Percentiles rank a stretch among this genome's conserved stretches.
These are phyloP conservation scores for Hordeum pubiflorum DNA, from an alignment of 202 grass and related monocot species.

Conservation along the genomic window DNA sequence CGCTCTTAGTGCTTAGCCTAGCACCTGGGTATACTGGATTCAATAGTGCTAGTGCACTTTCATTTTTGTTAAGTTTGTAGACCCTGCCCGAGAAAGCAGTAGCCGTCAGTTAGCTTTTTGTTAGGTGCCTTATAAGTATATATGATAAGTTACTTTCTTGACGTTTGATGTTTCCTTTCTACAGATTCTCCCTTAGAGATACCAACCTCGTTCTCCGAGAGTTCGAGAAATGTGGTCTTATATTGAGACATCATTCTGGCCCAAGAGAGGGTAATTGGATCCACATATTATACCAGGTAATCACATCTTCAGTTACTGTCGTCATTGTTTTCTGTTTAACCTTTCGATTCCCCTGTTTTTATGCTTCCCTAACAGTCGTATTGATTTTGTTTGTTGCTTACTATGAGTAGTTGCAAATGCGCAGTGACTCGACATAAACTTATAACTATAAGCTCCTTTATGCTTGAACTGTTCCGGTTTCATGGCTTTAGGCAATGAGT, in stretches of 20 bases:
- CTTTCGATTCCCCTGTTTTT: background rate
- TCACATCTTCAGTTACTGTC: background rate
- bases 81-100: background rate
- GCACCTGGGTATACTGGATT: background rate
- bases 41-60: background rate
- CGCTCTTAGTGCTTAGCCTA: background rate
- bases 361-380: background rate
- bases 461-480: background rate
- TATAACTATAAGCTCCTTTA: background rate
- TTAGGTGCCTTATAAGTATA: background rate
- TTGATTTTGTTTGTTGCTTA: background rate
- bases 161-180: background rate
- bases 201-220: conserved; percentile 73
- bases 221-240: conserved; percentile 85
- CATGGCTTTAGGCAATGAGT: background rate
- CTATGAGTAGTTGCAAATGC: background rate
- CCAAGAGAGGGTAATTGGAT: conserved; percentile 89
- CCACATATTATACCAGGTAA: conserved; percentile 87
- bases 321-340: background rate
- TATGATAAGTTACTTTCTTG: background rate
- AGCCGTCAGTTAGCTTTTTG: background rate
- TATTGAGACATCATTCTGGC: conserved; percentile 65
- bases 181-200: conserved; percentile 61
- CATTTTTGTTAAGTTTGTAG: conserved; percentile 1
- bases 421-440: background rate